Conservation (phyloP, 306 rosid species). For the Canavalia gladiata region DNA sequence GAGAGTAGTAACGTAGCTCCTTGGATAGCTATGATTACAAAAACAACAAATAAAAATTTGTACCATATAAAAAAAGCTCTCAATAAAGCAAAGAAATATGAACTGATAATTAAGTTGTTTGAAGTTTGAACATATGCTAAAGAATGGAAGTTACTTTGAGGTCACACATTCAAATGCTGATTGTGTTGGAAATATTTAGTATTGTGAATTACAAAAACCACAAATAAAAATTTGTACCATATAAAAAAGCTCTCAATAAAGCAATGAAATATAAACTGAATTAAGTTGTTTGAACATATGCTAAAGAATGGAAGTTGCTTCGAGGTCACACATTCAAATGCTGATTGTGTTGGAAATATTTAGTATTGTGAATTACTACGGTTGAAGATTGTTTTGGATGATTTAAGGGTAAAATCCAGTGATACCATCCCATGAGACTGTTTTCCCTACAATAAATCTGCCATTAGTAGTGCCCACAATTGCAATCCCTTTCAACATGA, state of each 20-base stretch:
- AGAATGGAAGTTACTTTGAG: background rate
- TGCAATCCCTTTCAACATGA: too few relatives aligned
- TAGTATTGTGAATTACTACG: background rate
- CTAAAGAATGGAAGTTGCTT: background rate
- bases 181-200: conserved; percentile 2
- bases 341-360: background rate
- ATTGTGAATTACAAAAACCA: conserved; percentile 32
- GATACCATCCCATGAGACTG: too few relatives aligned
- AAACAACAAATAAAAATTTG: conserved; percentile 34
- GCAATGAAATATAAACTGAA: conserved; percentile 11
- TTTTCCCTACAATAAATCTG: too few relatives aligned
- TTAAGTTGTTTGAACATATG: conserved; percentile 3
- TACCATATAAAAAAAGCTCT: conserved; percentile 16
- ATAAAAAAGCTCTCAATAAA: conserved; percentile 27
- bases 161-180: background rate
- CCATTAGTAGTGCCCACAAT: too few relatives aligned
- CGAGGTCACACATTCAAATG: background rate
- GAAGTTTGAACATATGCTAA: conserved; percentile 5
- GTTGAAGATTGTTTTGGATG: too few relatives aligned
- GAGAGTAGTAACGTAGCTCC: conserved; percentile 79
- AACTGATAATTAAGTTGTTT: background rate
- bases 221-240: conserved; percentile 20
- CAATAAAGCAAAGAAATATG: conserved; percentile 27
- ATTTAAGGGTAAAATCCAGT: too few relatives aligned
- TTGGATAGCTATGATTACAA: conserved; percentile 59